These are phyloP conservation scores for Aspergillus eucalypticola DNA, from an alignment of 2,329 filamentous ascomycete species.

Conservation along the genomic window DNA sequence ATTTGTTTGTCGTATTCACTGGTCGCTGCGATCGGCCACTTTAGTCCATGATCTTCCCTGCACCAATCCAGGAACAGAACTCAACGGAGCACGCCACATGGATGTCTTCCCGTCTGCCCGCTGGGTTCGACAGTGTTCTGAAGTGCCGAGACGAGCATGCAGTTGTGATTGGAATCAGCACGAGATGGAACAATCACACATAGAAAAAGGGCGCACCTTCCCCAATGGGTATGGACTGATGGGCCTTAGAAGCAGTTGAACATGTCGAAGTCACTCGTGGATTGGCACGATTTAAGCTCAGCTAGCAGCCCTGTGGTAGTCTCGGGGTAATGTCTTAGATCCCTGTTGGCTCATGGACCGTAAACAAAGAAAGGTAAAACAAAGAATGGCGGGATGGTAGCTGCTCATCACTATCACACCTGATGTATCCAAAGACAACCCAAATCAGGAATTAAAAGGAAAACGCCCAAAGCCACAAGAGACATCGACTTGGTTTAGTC, in stretches of 20 bases:
- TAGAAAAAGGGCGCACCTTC: background rate
- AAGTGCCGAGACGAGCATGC: background rate
- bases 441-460: too few species aligned
- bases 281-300: conserved; percentile 3
- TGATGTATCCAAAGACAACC: background rate
- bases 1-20: background rate
- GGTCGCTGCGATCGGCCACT: conserved; percentile 11
- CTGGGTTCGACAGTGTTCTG: background rate
- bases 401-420: background rate
- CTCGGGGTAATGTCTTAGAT: background rate
- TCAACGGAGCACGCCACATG: conserved; percentile 2
- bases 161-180: background rate
- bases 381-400: background rate
- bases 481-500: background rate
- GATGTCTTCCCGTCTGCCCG: background rate
- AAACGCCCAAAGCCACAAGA: background rate
- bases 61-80: conserved; percentile 14
- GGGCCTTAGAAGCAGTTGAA: background rate
- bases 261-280: background rate
- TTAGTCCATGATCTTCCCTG: conserved; percentile 11
- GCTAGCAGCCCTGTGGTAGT: background rate
- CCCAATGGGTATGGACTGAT: background rate
- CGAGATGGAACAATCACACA: background rate
- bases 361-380: background rate
- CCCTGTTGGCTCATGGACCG: background rate